phyloP scores from a whole-genome alignment of 2,329 filamentous ascomycete genomes.

The Myrmaecium sp. region DNA sequence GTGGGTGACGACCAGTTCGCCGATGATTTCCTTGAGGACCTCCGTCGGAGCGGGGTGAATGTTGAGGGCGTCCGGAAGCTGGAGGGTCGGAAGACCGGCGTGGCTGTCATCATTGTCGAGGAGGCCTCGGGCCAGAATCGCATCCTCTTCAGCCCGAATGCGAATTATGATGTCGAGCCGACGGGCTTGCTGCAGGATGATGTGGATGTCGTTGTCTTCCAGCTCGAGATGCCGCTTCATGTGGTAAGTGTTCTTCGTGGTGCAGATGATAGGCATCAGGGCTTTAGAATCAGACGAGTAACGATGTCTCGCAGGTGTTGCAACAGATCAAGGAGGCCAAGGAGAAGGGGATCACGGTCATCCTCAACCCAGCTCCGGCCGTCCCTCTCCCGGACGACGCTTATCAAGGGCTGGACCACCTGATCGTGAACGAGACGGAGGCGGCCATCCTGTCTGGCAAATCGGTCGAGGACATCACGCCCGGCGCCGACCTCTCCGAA shows the following conservation, averaged over 20 bases:
- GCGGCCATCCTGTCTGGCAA: conserved; percentile 52
- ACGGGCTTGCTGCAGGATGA: conserved; percentile 22
- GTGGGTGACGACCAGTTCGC: conserved; percentile 30
- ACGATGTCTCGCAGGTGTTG: not conserved
- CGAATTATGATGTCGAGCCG: conserved; percentile 25
- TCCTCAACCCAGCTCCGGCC: conserved; percentile 72
- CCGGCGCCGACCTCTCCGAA: conserved; percentile 16
- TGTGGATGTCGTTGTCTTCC: conserved; percentile 26
- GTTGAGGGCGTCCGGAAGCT: conserved; percentile 22
- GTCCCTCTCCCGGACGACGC: conserved; percentile 47
- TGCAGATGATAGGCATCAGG: not conserved
- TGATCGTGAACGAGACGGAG: conserved; percentile 86
- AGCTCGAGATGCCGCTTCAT: conserved; percentile 29
- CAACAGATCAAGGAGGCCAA: conserved; percentile 2
- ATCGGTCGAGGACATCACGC: conserved; percentile 13
- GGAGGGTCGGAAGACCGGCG: conserved; percentile 27
- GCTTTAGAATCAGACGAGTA: not conserved
- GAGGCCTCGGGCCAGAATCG: conserved; percentile 30
- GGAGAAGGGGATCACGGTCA: conserved; percentile 27
- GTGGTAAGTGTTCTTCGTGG: conserved; percentile 11
- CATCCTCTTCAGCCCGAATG: conserved; percentile 31
- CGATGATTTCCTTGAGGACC: conserved; percentile 20
- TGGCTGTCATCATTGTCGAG: conserved; percentile 33
- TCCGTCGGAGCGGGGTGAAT: conserved; percentile 28
- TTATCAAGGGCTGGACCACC: conserved; percentile 53